phyloP scores from a whole-genome alignment of 305 asterid genomes.

The Withania somnifera region DNA sequence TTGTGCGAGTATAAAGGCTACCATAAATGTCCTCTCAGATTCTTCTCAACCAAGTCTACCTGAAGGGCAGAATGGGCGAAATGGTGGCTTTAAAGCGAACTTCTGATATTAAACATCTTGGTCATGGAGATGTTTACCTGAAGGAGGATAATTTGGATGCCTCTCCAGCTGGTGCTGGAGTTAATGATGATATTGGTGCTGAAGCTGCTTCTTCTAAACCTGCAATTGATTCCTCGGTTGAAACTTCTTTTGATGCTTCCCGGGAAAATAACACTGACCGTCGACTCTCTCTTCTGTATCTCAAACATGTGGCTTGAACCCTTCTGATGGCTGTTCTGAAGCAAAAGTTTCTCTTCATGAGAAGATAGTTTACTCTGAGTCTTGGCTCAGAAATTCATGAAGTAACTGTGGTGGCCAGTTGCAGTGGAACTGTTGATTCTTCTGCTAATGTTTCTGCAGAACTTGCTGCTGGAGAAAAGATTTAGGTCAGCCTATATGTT shows the following conservation, averaged over 20 bases:
- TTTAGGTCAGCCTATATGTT: not conserved
- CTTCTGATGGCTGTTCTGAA: not conserved
- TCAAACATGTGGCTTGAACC: not conserved
- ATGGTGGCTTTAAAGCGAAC: slow-evolving; percentile 7
- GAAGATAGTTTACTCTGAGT: not conserved
- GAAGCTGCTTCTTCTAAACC: slow-evolving; percentile 2
- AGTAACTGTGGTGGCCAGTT: slow-evolving; percentile 1
- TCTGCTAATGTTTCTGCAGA: slow-evolving; percentile 6
- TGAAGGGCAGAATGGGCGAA: not conserved
- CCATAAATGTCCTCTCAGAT: not conserved
- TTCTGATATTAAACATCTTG: slow-evolving; percentile 4
- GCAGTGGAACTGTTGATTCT: slow-evolving; percentile 1
- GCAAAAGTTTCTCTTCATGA: not conserved
- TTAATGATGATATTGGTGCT: not conserved
- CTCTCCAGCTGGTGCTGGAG: slow-evolving; percentile 7
- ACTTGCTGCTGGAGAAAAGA: slow-evolving; percentile 3
- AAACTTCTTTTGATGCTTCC: not conserved
- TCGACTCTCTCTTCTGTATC: not conserved
- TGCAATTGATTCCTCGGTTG: not conserved
- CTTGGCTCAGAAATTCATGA: not conserved
- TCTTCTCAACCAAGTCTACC: not conserved
- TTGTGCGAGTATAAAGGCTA: not conserved
- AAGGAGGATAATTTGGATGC: not conserved
- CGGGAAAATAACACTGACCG: not conserved
- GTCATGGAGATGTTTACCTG: not conserved